phyloP scores from a whole-genome alignment of 2,329 filamentous ascomycete species.

The Metarhizium anisopliae region DNA sequence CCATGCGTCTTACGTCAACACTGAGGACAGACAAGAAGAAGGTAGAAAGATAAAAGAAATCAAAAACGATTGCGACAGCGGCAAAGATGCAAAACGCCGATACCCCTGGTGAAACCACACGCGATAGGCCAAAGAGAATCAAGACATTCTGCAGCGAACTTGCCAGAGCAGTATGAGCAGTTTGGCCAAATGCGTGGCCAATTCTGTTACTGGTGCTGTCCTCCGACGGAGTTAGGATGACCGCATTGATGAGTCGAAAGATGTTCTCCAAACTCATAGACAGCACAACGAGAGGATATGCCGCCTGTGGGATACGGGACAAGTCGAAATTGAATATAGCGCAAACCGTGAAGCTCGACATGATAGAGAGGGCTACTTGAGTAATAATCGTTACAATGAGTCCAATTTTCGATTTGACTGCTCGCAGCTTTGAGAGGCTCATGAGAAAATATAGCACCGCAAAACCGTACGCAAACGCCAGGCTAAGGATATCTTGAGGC shows the following conservation, averaged over 20 bases:
- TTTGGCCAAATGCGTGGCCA: slow-evolving; percentile 64
- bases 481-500: slow-evolving; percentile 50
- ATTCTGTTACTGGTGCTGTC: slow-evolving; percentile 61
- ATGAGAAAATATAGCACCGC: slow-evolving; percentile 56
- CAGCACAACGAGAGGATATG: slow-evolving; percentile 69
- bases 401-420: slow-evolving; percentile 67
- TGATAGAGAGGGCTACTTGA: slow-evolving; percentile 63
- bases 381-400: slow-evolving; percentile 61
- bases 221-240: slow-evolving; percentile 62
- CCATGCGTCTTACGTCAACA: slow-evolving; percentile 67
- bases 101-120: slow-evolving; percentile 59
- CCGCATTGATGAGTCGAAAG: slow-evolving; percentile 68
- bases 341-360: slow-evolving; percentile 74
- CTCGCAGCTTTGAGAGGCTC: slow-evolving; percentile 59
- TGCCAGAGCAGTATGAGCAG: slow-evolving; percentile 59
- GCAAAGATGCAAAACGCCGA: slow-evolving; percentile 70
- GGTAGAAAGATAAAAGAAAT: slow-evolving; percentile 69
- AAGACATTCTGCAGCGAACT: slow-evolving; percentile 61
- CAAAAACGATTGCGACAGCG: slow-evolving; percentile 64
- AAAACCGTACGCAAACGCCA: slow-evolving; percentile 56
- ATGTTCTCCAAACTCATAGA: slow-evolving; percentile 73
- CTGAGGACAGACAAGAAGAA: slow-evolving; percentile 75
- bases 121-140: slow-evolving; percentile 57
- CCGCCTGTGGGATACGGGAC: slow-evolving; percentile 63
- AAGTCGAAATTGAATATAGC: slow-evolving; percentile 67